phyloP scores from a whole-genome alignment of 352 stramenopile species.

The Globisporangium heterothallicum region DNA sequence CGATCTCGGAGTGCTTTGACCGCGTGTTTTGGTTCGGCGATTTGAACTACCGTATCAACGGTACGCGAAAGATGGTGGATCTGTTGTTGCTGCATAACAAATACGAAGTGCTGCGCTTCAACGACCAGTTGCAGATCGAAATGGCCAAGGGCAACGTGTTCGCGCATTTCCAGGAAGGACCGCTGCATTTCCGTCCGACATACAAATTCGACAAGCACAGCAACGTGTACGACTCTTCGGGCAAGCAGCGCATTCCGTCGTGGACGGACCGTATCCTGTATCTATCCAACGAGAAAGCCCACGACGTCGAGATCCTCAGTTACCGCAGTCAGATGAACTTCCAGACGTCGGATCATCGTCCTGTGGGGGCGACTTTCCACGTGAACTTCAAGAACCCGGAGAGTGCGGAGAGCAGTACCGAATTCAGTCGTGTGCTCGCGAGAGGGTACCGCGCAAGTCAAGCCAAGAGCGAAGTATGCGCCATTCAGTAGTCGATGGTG shows the following conservation, averaged over 20 bases:
- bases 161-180: slow-evolving; percentile 84
- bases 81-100: slow-evolving; percentile 60
- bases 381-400: slow-evolving; percentile 28
- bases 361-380: slow-evolving; percentile 61
- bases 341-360: slow-evolving; percentile 69
- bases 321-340: slow-evolving; percentile 69
- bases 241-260: slow-evolving; percentile 92
- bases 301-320: slow-evolving; percentile 49
- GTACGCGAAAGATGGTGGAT: slow-evolving; percentile 87
- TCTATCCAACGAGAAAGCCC: slow-evolving; percentile 42
- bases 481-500: slow-evolving; percentile 23
- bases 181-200: slow-evolving; percentile 90
- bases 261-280: slow-evolving; percentile 96
- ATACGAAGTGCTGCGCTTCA: slow-evolving; percentile 73
- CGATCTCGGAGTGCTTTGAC: slow-evolving; percentile 71
- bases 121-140: slow-evolving; percentile 89
- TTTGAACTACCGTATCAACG: slow-evolving; percentile 93
- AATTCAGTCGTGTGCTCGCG: slow-evolving; percentile 25
- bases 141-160: slow-evolving; percentile 85
- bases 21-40: slow-evolving; percentile 93
- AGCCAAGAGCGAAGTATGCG: slow-evolving; percentile 39
- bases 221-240: slow-evolving; percentile 91
- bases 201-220: slow-evolving; percentile 96
- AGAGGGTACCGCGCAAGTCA: slow-evolving; percentile 22
- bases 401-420: slow-evolving; percentile 1